Percentiles rank a stretch among this genome's conserved stretches.
phyloP scores from a whole-genome alignment of 2,329 filamentous ascomycete genomes.

The Fusarium illudens region DNA sequence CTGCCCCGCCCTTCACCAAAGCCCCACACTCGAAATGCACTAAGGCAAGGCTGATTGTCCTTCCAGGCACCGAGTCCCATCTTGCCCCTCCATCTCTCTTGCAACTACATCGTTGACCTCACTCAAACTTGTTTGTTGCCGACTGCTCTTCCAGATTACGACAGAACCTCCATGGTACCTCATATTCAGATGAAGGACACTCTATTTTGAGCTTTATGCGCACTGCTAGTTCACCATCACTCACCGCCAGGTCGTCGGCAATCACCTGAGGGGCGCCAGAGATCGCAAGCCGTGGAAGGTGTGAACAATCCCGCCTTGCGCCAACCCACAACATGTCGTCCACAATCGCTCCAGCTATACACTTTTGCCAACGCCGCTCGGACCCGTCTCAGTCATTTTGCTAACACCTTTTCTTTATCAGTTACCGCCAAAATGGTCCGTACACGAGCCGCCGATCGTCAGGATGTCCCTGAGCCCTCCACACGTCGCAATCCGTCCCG shows the following conservation, averaged over 20 bases:
- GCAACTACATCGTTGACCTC: slow-evolving; percentile 28
- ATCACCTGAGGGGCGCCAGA: slow-evolving; percentile 4
- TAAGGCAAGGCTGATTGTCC: slow-evolving; percentile 33
- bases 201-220: background rate
- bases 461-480: slow-evolving; percentile 9
- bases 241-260: background rate
- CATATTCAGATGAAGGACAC: background rate
- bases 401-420: slow-evolving; percentile 20
- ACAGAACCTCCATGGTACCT: background rate
- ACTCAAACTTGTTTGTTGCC: slow-evolving; percentile 2
- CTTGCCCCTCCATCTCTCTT: slow-evolving; percentile 39
- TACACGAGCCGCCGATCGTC: slow-evolving; percentile 39
- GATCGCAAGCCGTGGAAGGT: slow-evolving; percentile 20
- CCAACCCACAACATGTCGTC: slow-evolving; percentile 1
- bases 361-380: too few relatives aligned
- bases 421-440: slow-evolving; percentile 39
- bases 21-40: slow-evolving; percentile 6
- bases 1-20: background rate
- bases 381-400: background rate
- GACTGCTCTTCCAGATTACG: background rate
- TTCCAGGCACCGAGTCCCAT: slow-evolving; percentile 24
- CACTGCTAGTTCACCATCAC: background rate
- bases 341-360: background rate
- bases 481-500: slow-evolving; percentile 39
- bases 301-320: slow-evolving; percentile 24